Percentiles rank a stretch among this genome's conserved stretches.
These are phyloP conservation scores for Aspergillus ibericus DNA, from an alignment of 2,329 filamentous ascomycete species.

Conservation along the genomic window DNA sequence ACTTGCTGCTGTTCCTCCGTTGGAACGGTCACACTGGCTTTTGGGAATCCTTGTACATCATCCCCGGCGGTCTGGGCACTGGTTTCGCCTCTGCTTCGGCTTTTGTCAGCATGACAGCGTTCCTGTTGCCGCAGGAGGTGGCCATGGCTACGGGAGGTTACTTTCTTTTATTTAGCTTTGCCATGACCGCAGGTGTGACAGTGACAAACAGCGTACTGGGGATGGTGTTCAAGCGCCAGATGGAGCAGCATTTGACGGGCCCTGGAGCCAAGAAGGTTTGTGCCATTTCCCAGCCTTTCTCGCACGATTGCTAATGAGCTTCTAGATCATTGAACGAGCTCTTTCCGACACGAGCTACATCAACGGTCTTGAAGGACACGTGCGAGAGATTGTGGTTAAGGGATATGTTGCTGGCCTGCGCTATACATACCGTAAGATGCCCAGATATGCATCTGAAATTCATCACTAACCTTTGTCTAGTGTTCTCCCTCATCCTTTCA, in stretches of 20 bases:
- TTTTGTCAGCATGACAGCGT: conserved; percentile 53
- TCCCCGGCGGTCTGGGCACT: conserved; percentile 57
- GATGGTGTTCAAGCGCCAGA: conserved; percentile 32
- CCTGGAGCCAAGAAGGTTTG: conserved; percentile 24
- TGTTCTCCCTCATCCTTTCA: conserved; percentile 3
- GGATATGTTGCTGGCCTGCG: conserved; percentile 13
- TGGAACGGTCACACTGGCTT: conserved; percentile 62
- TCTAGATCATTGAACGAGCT: conserved; percentile 11
- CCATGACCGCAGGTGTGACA: conserved; percentile 43
- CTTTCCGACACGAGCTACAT: conserved; percentile 14
- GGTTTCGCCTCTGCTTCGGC: conserved; percentile 49
- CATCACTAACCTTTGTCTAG: not conserved
- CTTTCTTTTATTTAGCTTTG: conserved; percentile 48
- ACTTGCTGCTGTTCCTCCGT: conserved; percentile 53
- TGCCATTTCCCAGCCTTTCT: not conserved
- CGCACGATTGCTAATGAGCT: not conserved
- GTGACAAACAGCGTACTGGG: conserved; percentile 40
- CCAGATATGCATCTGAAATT: not conserved
- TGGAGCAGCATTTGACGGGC: conserved; percentile 33
- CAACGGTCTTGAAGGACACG: conserved; percentile 1
- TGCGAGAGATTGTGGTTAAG: conserved; percentile 10
- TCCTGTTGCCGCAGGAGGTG: conserved; percentile 47
- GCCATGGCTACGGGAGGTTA: conserved; percentile 53
- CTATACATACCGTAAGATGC: conserved; percentile 12
- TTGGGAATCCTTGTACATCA: conserved; percentile 59